Conservation (phyloP, 306 rosid genomes). For the Rubus idaeus region DNA sequence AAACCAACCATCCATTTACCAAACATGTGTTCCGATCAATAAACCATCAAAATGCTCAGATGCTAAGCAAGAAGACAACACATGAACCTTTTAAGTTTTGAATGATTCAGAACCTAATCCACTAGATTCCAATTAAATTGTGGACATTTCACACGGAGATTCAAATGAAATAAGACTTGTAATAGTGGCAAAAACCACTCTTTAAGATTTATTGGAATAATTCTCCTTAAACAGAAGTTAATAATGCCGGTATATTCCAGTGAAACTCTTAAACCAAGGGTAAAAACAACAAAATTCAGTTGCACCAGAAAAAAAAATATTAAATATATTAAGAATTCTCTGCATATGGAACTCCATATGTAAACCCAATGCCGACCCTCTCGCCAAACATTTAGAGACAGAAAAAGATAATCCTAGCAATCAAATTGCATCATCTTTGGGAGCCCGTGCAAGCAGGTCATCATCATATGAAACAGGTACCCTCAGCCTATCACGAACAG, state of each 20-base stretch:
- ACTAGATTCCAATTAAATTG: neutral
- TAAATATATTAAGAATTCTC: neutral
- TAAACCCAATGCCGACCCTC: neutral
- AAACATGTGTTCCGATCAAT: too few species aligned
- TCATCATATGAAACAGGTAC: slow-evolving; percentile 77
- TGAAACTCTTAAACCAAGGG: neutral
- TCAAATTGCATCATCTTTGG: slow-evolving; percentile 35
- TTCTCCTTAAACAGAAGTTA: neutral
- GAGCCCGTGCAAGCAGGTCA: slow-evolving; percentile 50
- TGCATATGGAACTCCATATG: neutral
- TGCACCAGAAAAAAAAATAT: neutral
- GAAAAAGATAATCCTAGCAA: neutral
- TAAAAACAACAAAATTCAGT: neutral
- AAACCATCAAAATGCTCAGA: too few species aligned
- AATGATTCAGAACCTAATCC: neutral
- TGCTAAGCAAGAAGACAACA: neutral
- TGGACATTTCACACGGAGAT: neutral
- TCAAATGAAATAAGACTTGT: neutral
- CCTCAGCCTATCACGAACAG: slow-evolving; percentile 74
- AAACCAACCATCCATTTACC: too few species aligned
- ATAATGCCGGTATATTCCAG: neutral
- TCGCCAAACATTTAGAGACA: neutral
- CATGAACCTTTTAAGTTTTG: neutral
- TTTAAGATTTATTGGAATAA: neutral
- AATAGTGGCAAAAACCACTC: neutral